Evolutionary conservation across 2,329 filamentous ascomycete species (phyloP).

Genomic region (Coniochaeta sp.): DNA sequence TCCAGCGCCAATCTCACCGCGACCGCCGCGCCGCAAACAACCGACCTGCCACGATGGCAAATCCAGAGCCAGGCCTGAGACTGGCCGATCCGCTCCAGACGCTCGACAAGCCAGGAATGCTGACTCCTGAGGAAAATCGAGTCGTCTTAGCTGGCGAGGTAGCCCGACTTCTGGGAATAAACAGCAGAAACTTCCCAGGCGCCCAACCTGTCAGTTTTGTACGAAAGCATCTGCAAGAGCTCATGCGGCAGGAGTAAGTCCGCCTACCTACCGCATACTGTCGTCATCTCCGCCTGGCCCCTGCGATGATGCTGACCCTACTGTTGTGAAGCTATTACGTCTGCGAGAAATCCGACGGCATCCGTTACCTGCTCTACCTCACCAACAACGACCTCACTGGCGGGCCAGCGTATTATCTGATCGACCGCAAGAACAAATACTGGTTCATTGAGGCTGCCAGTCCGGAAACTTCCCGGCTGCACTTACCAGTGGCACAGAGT

Average conservation of each 20-base stretch:
- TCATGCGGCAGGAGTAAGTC: conserved; percentile 67
- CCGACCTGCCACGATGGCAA: neutral
- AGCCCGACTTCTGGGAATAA: conserved; percentile 65
- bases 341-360: conserved; percentile 96
- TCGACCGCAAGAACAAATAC: conserved; percentile 97
- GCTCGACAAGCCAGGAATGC: neutral
- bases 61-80: neutral
- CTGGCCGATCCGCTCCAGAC: neutral
- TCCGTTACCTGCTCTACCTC: conserved; percentile 90
- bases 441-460: conserved; percentile 66
- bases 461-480: too few species aligned
- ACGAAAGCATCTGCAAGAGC: conserved; percentile 71
- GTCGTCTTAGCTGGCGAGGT: conserved; percentile 63
- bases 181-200: conserved; percentile 67
- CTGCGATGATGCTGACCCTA: conserved; percentile 1
- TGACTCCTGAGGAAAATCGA: neutral
- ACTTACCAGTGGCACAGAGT: conserved; percentile 69
- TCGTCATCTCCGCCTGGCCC: neutral
- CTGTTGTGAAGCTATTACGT: conserved; percentile 68
- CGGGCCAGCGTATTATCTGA: conserved; percentile 75
- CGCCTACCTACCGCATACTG: neutral
- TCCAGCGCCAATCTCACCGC: too few species aligned
- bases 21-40: neutral
- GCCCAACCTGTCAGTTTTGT: conserved; percentile 94
- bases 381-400: conserved; percentile 56